Percentiles rank a stretch among this genome's conserved stretches.
phyloP scores from a whole-genome alignment of 345 rosid genomes.

The Kandelia obovata region DNA sequence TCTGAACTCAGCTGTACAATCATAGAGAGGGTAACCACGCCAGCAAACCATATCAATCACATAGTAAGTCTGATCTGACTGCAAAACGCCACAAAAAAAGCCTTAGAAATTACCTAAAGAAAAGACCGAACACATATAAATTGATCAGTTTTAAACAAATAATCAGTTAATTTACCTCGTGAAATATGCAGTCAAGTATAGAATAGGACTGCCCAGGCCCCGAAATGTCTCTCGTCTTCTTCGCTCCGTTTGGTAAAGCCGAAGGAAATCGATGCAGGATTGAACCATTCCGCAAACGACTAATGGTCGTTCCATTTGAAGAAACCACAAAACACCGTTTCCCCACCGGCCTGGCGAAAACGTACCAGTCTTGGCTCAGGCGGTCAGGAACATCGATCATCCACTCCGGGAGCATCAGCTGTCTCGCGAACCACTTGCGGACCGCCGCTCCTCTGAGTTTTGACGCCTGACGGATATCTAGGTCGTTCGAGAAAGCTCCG shows the following conservation, averaged over 20 bases:
- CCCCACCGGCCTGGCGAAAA: constrained; percentile 71
- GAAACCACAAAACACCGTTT: constrained; percentile 82
- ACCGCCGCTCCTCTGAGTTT: constrained; percentile 63
- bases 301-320: constrained; percentile 63
- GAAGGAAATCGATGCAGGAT: constrained; percentile 81
- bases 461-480: constrained; percentile 61
- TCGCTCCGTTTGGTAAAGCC: constrained; percentile 75
- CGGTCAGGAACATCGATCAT: constrained; percentile 85
- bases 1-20: constrained; percentile 87
- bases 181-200: constrained; percentile 92
- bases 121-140: constrained; percentile 1
- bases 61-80: constrained; percentile 85
- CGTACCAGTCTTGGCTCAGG: constrained; percentile 65
- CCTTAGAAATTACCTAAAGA: background rate
- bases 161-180: constrained; percentile 50
- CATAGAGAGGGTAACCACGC: constrained; percentile 84
- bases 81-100: constrained; percentile 19
- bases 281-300: constrained; percentile 67
- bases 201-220: constrained; percentile 72
- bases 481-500: constrained; percentile 34
- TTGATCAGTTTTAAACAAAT: background rate
- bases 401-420: constrained; percentile 90
- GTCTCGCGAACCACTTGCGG: constrained; percentile 75
- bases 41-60: constrained; percentile 94
- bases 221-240: constrained; percentile 50